These are phyloP conservation scores for Seiridium cupressi DNA, from an alignment of 2,329 filamentous ascomycete species.

Conservation along the genomic window DNA sequence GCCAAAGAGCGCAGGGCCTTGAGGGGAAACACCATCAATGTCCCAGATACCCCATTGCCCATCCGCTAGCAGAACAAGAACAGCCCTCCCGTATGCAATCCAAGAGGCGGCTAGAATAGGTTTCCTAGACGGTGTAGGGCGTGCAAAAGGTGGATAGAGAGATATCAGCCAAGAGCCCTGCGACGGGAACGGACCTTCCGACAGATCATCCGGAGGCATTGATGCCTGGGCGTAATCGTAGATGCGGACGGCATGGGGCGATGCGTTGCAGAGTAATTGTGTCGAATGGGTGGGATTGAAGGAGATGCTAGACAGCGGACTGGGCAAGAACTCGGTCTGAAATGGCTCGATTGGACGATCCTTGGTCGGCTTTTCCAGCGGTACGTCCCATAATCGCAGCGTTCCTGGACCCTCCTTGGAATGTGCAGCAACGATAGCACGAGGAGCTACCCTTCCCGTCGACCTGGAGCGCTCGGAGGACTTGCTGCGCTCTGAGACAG, in stretches of 20 bases:
- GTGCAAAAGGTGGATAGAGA: constrained; percentile 56
- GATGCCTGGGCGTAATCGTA: constrained; percentile 60
- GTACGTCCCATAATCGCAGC: constrained; percentile 57
- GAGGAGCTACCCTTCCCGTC: constrained; percentile 25
- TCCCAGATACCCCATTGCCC: constrained; percentile 71
- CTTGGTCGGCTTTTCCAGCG: constrained; percentile 42
- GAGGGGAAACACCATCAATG: constrained; percentile 55
- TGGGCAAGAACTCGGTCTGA: constrained; percentile 58
- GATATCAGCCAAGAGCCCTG: constrained; percentile 66
- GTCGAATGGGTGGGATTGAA: constrained; percentile 61
- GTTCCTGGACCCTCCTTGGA: constrained; percentile 58
- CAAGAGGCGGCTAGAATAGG: constrained; percentile 61
- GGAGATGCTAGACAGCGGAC: constrained; percentile 52
- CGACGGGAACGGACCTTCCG: constrained; percentile 48
- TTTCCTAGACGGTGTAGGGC: constrained; percentile 51
- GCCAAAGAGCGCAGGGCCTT: constrained; percentile 43
- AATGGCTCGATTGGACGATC: constrained; percentile 45
- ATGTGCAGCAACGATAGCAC: constrained; percentile 59
- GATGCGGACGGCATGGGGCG: constrained; percentile 55
- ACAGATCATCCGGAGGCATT: constrained; percentile 49
- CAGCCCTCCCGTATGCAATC: constrained; percentile 58
- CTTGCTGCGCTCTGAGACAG: constrained; percentile 28
- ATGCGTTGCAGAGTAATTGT: constrained; percentile 56
- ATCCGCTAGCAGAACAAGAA: constrained; percentile 58
- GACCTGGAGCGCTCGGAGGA: constrained; percentile 35